These are phyloP conservation scores for Babesia sp. DNA, from an alignment of 169 alveolate genomes.

Conservation along the genomic window DNA sequence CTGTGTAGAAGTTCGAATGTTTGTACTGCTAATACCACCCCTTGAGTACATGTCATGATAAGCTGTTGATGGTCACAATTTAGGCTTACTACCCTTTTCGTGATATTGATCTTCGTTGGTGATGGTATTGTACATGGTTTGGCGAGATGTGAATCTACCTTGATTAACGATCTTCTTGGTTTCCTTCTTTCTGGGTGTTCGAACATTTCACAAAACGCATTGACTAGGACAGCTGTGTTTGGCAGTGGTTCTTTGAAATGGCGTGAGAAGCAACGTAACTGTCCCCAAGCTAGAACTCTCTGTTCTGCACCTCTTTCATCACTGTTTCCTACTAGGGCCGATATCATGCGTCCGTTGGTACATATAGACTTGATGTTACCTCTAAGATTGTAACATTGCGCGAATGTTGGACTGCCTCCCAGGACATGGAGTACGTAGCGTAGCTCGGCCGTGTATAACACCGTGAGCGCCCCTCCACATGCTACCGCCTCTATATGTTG, in stretches of 20 bases:
- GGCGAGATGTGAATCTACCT: constrained; percentile 38
- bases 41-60: constrained; percentile 21
- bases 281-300: constrained; percentile 40
- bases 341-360: constrained; percentile 54
- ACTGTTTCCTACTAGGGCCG: constrained; percentile 39
- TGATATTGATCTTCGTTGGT: constrained; percentile 32
- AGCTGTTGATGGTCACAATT: constrained; percentile 57
- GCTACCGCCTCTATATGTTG: constrained; percentile 39
- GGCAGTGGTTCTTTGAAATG: constrained; percentile 52
- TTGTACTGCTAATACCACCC: constrained; percentile 34
- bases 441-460: constrained; percentile 52
- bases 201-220: constrained; percentile 58
- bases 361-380: constrained; percentile 42
- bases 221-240: constrained; percentile 41
- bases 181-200: constrained; percentile 36
- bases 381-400: constrained; percentile 29
- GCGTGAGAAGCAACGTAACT: constrained; percentile 35
- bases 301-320: not conserved
- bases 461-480: constrained; percentile 45
- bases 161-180: constrained; percentile 27
- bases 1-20: constrained; percentile 34
- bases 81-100: constrained; percentile 23
- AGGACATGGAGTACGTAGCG: constrained; percentile 39
- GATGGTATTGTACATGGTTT: constrained; percentile 13
- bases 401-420: constrained; percentile 12